phyloP scores from a whole-genome alignment of 2,329 filamentous ascomycete species.

The Lachnellula subtilissima region DNA sequence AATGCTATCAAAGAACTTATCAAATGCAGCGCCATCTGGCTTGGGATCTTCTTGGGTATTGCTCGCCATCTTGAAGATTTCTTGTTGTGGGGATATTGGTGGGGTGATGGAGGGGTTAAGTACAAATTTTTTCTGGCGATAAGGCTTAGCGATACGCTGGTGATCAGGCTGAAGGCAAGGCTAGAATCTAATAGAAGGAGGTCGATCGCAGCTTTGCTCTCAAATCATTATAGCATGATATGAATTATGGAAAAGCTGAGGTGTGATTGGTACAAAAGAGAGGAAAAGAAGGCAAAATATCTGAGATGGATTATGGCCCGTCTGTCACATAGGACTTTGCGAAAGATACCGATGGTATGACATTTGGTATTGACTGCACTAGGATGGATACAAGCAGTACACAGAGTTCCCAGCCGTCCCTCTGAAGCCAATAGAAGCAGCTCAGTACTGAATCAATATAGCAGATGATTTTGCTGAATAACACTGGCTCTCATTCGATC shows the following conservation, averaged over 20 bases:
- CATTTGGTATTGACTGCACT: not conserved
- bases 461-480: no score
- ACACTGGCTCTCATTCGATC: no score
- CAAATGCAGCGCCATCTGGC: conserved; percentile 38
- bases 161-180: conserved; percentile 1
- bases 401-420: not conserved
- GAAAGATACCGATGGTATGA: no score
- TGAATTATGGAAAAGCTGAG: no score
- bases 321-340: no score
- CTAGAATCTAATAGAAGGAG: not conserved
- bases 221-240: no score
- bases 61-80: conserved; percentile 37
- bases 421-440: no score
- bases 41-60: conserved; percentile 36
- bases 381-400: not conserved
- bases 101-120: conserved; percentile 21
- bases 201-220: not conserved
- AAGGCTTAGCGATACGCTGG: not conserved
- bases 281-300: no score
- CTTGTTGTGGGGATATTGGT: conserved; percentile 8
- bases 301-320: no score
- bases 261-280: no score
- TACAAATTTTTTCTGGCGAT: conserved; percentile 4
- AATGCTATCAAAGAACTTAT: conserved; percentile 59
- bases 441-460: no score